Evolutionary conservation across 2,329 filamentous ascomycete genomes (phyloP), one percentile per base, ranked within the genome.

Genomic region (Emmonsia crescens): DNA sequence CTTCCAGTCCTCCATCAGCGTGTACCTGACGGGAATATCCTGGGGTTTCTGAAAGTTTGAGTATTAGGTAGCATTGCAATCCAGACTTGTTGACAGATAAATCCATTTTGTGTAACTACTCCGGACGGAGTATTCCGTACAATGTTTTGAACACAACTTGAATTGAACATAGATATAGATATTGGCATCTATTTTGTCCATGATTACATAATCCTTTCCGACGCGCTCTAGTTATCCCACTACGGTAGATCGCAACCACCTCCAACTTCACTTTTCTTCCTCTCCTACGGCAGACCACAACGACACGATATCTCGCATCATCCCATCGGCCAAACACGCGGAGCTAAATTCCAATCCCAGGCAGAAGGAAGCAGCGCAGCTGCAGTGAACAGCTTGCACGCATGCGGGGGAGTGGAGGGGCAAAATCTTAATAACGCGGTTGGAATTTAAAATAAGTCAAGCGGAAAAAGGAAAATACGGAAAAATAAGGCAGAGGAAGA

Each of bases 211-310:
- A 55, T 55, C 10, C 4, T 16, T 16, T 24, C 33, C 3, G n/a
- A 8, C n/a, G 16, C 33, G 21, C 10, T 29, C 14, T 29, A n/a
- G n/a, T n/a, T n/a, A 9, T 36, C 29, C 19, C 29, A 16, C 31
- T 64, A 64, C 63, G 61, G 63, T 60, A 60, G 61, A 63, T 60
- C 56, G 54, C 59, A 57, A 55, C 52, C n/a, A 55, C 52, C 51
- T 14, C 16, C 59, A 38, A 19, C 44, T 57, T 49, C 27, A 14
- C 31, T 24, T 38, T 33, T 36, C 58, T 8, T 19, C 27, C 33
- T 10, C 2, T n/a, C 27, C 31, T 60, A 60, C 59, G 59, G 59
- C 27, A 38, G 59, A 55, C 59, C 48, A 55, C 59, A 60, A 51
- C n/a, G 46, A 51, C 57, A 48, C 27, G 12, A 36, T n/a, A 59